Conservation (phyloP, 352 stramenopile genomes). For the Phytophthora macrochlamydospora region DNA sequence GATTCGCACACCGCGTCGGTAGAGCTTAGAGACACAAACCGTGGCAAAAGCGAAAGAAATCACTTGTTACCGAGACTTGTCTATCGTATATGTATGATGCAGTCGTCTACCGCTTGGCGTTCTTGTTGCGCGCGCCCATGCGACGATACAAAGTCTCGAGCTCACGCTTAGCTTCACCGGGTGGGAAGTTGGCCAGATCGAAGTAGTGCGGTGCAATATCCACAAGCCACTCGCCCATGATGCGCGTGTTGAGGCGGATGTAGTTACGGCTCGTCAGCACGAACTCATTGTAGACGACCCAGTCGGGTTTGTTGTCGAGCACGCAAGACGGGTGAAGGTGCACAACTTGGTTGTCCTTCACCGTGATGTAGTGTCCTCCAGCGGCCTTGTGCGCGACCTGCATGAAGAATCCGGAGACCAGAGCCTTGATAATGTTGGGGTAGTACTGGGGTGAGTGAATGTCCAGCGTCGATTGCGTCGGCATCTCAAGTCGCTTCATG, state of each 20-base stretch:
- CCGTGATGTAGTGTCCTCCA: conserved; percentile 96
- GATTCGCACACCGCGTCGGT: conserved; percentile 36
- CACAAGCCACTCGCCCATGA: conserved; percentile 92
- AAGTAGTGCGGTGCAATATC: conserved; percentile 97
- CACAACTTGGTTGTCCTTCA: conserved; percentile 99
- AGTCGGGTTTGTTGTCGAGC: conserved; percentile 96
- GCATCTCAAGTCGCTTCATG: conserved; percentile 94
- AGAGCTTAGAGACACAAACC: not conserved
- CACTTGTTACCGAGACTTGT: conserved; percentile 19
- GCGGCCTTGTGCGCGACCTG: conserved; percentile 90
- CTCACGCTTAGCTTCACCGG: conserved; percentile 95
- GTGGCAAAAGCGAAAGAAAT: not conserved
- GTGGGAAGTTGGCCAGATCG: conserved; percentile 97
- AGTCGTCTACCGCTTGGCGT: conserved; percentile 40
- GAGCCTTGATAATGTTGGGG: conserved; percentile 91
- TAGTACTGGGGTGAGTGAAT: conserved; percentile 90
- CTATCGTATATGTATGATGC: conserved; percentile 32
- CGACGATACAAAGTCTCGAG: conserved; percentile 90
- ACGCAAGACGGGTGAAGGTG: conserved; percentile 97
- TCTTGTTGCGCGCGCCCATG: conserved; percentile 42
- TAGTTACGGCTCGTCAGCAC: conserved; percentile 99
- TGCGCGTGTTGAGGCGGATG: conserved; percentile 97
- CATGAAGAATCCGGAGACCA: conserved; percentile 99
- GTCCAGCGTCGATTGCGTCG: conserved; percentile 75
- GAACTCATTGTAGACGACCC: conserved; percentile 99